A percentile compares a stretch with the other conserved stretches of the same genome.
phyloP scores from a whole-genome alignment of 1,284 basidiomycete species.

The Tilletia setariae region DNA sequence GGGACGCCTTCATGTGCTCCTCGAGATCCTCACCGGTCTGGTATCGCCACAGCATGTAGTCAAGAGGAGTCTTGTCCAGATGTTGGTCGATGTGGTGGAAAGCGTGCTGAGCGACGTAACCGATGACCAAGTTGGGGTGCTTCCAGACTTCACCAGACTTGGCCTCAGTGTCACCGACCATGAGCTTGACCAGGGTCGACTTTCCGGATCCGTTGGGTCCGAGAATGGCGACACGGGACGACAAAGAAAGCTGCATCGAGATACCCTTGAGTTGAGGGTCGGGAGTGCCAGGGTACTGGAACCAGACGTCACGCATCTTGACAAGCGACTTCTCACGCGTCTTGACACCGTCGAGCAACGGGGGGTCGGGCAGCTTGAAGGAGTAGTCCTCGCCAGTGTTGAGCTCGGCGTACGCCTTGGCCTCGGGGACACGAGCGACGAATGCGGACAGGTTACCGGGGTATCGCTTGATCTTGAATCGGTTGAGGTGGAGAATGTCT shows the following conservation, averaged over 20 bases:
- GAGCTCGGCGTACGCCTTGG: constrained; percentile 52
- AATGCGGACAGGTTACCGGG: constrained; percentile 54
- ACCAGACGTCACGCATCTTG: constrained; percentile 53
- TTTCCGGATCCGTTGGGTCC: constrained; percentile 55
- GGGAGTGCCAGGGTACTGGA: constrained; percentile 53
- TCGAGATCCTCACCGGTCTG: constrained; percentile 55
- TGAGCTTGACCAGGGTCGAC: constrained; percentile 54
- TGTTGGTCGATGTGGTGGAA: constrained; percentile 56
- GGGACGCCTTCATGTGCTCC: constrained; percentile 52
- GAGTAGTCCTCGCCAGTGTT: constrained; percentile 54
- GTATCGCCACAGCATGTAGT: constrained; percentile 56
- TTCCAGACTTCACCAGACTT: constrained; percentile 53
- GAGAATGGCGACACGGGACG: constrained; percentile 54
- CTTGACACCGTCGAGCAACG: constrained; percentile 55
- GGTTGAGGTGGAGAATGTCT: constrained; percentile 55
- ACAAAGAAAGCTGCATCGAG: constrained; percentile 54
- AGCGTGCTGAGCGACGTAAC: constrained; percentile 55
- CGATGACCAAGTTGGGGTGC: constrained; percentile 55
- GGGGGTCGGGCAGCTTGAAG: constrained; percentile 55
- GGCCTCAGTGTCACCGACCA: constrained; percentile 54
- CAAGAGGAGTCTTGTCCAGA: constrained; percentile 54
- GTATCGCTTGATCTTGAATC: constrained; percentile 55
- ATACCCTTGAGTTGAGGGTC: constrained; percentile 52
- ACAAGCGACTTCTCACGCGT: constrained; percentile 55
- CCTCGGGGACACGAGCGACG: constrained; percentile 54